Base-by-base conservation (phyloP, 2,329 filamentous ascomycete species). In the Periconia macrospinosa region DNA sequence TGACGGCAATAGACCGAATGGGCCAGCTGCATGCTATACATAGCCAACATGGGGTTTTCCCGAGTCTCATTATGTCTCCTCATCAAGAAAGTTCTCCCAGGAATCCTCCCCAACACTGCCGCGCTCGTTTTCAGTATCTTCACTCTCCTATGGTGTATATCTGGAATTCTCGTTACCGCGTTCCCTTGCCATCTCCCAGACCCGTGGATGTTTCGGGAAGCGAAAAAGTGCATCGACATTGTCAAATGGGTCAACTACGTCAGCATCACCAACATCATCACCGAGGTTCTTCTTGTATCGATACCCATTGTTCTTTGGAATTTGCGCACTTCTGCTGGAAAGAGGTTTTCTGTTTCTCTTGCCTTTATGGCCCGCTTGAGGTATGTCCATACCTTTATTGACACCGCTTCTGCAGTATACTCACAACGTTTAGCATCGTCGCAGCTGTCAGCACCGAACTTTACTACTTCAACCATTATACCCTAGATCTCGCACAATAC, bases 251-350 rank as follows among this genome's bases (percentile, higher is more conserved):
- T 66, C n/a, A 68, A 70, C 45, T 70, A 69, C 47, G 51, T 69
- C 6, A 59, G 60, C 13, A 59, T 62, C 13, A 68, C 62, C 17
- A 70, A 68, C 50, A 64, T 69, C 23, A 53, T 64, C 1, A 51
- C 62, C 10, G 67, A 70, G 47, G 37, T 61, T 27, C 49, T 69
- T 45, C 58, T 70, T 35, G 56, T 70, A 14, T 19, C 58, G 17
- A 61, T 69, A 52, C 67, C 67, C 35, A 53, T 69, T 20, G 55
- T 65, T 33, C 53, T 68, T n/a, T 69, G 67, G 67, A 67, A 62
- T 41, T 45, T 65, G 19, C 59, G 65, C 6, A 47, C 60, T 27
- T 59, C 60, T 20, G 59, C 59, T 35, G 59, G 62, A 15, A 66
- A 59, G 46, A 61, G 62, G 23, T 41, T 62, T 3, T 65, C 60